A percentile compares a stretch with the other conserved stretches of the same genome.
These are phyloP conservation scores for Termitomyces sp. DNA, from an alignment of 768 basidiomycete genomes.

Conservation along the genomic window DNA sequence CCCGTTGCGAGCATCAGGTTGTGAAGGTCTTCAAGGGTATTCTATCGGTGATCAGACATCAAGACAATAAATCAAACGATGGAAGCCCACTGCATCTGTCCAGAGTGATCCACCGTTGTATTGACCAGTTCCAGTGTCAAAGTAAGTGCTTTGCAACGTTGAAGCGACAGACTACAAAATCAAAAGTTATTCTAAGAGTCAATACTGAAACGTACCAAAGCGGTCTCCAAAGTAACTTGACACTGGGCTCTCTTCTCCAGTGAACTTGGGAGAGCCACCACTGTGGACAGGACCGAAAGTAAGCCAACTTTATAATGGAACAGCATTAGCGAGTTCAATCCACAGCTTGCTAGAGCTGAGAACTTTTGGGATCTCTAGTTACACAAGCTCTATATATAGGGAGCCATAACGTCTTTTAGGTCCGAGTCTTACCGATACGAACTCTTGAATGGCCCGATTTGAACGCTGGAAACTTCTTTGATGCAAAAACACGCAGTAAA, in stretches of 20 bases:
- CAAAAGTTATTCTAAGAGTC: not conserved
- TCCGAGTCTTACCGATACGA: not conserved
- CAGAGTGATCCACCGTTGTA: constrained; percentile 48
- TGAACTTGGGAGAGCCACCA: constrained; percentile 1
- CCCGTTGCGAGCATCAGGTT: constrained; percentile 51
- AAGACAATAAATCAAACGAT: not conserved
- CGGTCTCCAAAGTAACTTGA: constrained; percentile 13
- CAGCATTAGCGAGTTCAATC: not conserved
- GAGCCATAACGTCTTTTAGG: not conserved
- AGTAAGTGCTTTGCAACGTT: constrained; percentile 35
- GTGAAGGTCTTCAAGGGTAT: constrained; percentile 50
- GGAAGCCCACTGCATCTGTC: constrained; percentile 48
- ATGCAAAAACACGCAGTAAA: not conserved
- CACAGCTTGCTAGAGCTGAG: not conserved
- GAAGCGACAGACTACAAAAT: constrained; percentile 23
- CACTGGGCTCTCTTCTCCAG: constrained; percentile 14
- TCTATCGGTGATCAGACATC: constrained; percentile 24
- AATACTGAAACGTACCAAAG: constrained; percentile 4
- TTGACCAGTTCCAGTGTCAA: constrained; percentile 29
- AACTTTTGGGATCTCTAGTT: not conserved
- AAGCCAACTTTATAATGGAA: not conserved
- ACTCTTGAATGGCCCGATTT: not conserved
- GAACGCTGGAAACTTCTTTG: not conserved
- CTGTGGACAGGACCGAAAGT: not conserved
- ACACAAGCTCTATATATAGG: not conserved